Conservation (phyloP, 257 asterid genomes). For the Penstemon eatonii region DNA sequence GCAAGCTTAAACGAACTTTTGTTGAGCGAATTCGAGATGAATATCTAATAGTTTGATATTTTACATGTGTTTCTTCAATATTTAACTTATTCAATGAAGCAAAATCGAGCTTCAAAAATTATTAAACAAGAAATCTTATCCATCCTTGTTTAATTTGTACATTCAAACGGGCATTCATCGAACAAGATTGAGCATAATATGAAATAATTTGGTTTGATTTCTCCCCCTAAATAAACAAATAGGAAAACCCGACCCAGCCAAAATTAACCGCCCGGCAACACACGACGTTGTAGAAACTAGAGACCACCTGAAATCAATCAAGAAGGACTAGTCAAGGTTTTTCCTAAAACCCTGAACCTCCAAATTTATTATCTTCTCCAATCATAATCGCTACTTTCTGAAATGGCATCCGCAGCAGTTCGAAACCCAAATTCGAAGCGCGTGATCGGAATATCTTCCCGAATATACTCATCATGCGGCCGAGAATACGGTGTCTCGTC, state of each 20-base stretch:
- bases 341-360: constrained; percentile 43
- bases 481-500: constrained; percentile 39
- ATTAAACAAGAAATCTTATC: too few species aligned
- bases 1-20: too few species aligned
- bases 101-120: too few species aligned
- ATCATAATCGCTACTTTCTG: not conserved
- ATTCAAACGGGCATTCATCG: too few species aligned
- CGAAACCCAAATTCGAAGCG: constrained; percentile 46
- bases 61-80: too few species aligned
- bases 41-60: too few species aligned
- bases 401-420: constrained; percentile 49
- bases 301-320: not conserved
- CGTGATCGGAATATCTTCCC: constrained; percentile 38
- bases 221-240: not conserved
- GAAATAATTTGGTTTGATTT: too few species aligned
- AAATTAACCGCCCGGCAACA: not conserved
- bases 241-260: constrained; percentile 15
- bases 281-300: constrained; percentile 25
- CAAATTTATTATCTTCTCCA: not conserved
- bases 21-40: too few species aligned
- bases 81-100: too few species aligned
- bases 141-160: too few species aligned
- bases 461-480: constrained; percentile 36
- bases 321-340: constrained; percentile 30
- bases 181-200: too few species aligned